phyloP scores from a whole-genome alignment of 345 rosid species.

The Carallia brachiata region DNA sequence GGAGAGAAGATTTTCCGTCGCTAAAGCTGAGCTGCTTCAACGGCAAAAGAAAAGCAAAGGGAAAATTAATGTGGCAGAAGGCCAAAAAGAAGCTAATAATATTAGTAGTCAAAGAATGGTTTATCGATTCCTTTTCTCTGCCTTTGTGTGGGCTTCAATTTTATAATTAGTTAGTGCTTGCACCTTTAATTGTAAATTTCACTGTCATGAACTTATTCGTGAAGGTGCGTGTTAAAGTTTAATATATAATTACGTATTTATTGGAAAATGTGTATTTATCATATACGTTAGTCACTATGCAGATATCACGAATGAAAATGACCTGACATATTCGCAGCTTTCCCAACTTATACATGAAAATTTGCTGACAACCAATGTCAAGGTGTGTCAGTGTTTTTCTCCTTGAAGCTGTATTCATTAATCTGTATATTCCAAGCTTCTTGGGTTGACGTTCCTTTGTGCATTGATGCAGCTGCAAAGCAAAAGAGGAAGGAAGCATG shows the following conservation, averaged over 20 bases:
- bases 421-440: not conserved
- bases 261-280: not conserved
- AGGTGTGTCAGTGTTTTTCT: constrained; percentile 32
- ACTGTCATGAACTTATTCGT: no score
- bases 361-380: constrained; percentile 40
- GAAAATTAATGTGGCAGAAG: constrained; percentile 12
- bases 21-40: constrained; percentile 56
- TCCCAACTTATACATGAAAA: constrained; percentile 54
- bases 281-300: constrained; percentile 9
- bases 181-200: not conserved
- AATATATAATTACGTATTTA: no score
- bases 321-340: constrained; percentile 48
- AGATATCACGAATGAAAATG: constrained; percentile 46
- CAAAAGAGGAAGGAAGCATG: constrained; percentile 49
- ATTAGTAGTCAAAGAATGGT: constrained; percentile 32
- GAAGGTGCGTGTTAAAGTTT: no score
- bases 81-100: constrained; percentile 9
- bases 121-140: constrained; percentile 2
- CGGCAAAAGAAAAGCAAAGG: constrained; percentile 39
- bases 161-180: not conserved
- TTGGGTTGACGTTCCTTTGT: constrained; percentile 1
- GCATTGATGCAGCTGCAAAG: constrained; percentile 43
- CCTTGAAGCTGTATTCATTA: not conserved
- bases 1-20: constrained; percentile 52
- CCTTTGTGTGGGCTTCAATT: not conserved